phyloP scores from a whole-genome alignment of 257 asterid species.

The Nicotiana attenuata region DNA sequence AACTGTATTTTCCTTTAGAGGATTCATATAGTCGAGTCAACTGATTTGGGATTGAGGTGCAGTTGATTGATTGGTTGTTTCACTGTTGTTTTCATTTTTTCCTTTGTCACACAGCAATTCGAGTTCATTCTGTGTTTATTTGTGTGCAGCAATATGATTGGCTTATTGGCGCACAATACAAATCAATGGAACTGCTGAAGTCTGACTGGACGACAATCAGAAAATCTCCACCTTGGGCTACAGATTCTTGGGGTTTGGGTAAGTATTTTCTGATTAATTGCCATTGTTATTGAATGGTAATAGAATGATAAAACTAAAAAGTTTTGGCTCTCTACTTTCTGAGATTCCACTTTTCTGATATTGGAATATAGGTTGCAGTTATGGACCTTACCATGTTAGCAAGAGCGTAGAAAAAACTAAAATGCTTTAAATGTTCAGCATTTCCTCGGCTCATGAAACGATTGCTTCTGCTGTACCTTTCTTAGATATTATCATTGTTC shows the following conservation, averaged over 20 bases:
- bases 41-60: not conserved
- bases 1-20: not conserved
- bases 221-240: constrained; percentile 91
- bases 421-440: not conserved
- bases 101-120: not conserved
- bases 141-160: constrained; percentile 87
- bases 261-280: constrained; percentile 25
- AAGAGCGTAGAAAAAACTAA: not conserved
- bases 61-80: not conserved
- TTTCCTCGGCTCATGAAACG: not conserved
- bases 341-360: not conserved
- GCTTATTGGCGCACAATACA: constrained; percentile 96
- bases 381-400: not conserved
- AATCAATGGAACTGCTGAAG: constrained; percentile 79
- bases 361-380: not conserved
- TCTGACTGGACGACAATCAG: constrained; percentile 87
- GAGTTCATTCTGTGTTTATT: not conserved
- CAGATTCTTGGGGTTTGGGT: constrained; percentile 99
- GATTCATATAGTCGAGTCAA: not conserved
- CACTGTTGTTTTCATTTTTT: not conserved
- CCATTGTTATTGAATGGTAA: not conserved
- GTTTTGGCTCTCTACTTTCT: not conserved
- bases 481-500: not conserved
- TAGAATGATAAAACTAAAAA: not conserved
- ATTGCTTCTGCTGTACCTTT: not conserved